A percentile compares a stretch with the other conserved stretches of the same genome.
These are phyloP conservation scores for Pholiota conissans DNA, from an alignment of 768 basidiomycete genomes.

Conservation along the genomic window DNA sequence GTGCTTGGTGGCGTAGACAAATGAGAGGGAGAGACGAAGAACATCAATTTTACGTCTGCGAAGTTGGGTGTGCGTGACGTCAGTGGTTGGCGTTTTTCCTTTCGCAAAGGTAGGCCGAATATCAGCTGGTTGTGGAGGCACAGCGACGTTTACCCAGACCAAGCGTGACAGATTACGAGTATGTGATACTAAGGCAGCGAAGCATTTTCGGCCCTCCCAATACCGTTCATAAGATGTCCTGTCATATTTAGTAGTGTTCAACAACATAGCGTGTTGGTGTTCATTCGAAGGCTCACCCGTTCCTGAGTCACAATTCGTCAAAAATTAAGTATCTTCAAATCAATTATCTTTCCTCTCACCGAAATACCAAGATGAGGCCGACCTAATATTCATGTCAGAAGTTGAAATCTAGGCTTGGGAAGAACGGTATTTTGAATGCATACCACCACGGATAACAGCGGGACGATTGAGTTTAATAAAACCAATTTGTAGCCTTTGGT, in stretches of 20 bases:
- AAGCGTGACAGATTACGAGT: slow-evolving; percentile 76
- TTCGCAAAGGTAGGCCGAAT: slow-evolving; percentile 40
- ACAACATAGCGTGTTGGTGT: too few relatives aligned
- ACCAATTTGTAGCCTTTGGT: slow-evolving; percentile 57
- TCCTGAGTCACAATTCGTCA: slow-evolving; percentile 39
- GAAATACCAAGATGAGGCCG: slow-evolving; percentile 85
- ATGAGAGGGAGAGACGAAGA: slow-evolving; percentile 66
- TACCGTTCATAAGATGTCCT: slow-evolving; percentile 84
- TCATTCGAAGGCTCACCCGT: slow-evolving; percentile 48
- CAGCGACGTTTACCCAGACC: slow-evolving; percentile 77
- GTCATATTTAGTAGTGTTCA: background rate
- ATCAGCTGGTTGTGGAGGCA: slow-evolving; percentile 46
- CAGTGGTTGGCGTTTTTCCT: slow-evolving; percentile 50
- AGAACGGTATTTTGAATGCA: slow-evolving; percentile 27
- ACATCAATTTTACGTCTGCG: slow-evolving; percentile 68
- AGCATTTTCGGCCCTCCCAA: slow-evolving; percentile 88
- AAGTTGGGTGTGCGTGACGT: slow-evolving; percentile 51
- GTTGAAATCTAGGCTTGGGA: background rate
- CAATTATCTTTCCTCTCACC: slow-evolving; percentile 42
- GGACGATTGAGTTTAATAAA: slow-evolving; percentile 83
- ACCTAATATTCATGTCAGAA: slow-evolving; percentile 54
- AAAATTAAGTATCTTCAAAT: background rate
- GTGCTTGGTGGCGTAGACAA: slow-evolving; percentile 75
- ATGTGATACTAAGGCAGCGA: slow-evolving; percentile 68
- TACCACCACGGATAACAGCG: slow-evolving; percentile 87